Evolutionary conservation across 83 land plant genomes (phyloP).

Genomic region (Picea mariana): DNA sequence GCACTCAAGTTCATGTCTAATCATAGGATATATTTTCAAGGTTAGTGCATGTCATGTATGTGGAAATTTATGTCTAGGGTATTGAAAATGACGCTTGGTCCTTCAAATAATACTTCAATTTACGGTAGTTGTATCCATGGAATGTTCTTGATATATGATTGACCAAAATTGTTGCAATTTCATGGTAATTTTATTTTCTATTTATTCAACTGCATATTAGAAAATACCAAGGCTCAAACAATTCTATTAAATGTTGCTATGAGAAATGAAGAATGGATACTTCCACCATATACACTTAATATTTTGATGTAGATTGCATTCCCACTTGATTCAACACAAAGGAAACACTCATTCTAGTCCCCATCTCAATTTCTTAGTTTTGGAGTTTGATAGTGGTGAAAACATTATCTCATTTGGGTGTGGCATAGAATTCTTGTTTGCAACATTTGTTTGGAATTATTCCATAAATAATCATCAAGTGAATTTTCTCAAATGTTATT

Average conservation of each 20-base stretch:
- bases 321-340: too few relatives aligned
- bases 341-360: too few relatives aligned
- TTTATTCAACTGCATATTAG: conserved; percentile 46
- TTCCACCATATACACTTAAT: too few relatives aligned
- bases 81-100: neutral
- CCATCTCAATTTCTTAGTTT: neutral
- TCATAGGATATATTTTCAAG: too few relatives aligned
- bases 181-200: neutral
- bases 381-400: neutral
- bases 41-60: too few relatives aligned
- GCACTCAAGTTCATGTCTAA: too few relatives aligned
- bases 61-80: neutral
- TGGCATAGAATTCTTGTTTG: too few relatives aligned
- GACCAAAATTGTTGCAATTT: neutral
- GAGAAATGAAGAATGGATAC: too few relatives aligned
- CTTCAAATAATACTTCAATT: neutral
- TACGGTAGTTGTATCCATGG: neutral
- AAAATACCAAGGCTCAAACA: conserved; percentile 53
- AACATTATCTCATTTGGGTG: too few relatives aligned
- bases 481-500: neutral
- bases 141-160: neutral
- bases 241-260: too few relatives aligned
- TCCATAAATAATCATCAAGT: neutral
- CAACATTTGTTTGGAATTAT: neutral
- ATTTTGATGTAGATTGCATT: too few relatives aligned